Evolutionary conservation across 495 filamentous ascomycete species (phyloP).

Genomic region (Saxophila tyrrhenica): DNA sequence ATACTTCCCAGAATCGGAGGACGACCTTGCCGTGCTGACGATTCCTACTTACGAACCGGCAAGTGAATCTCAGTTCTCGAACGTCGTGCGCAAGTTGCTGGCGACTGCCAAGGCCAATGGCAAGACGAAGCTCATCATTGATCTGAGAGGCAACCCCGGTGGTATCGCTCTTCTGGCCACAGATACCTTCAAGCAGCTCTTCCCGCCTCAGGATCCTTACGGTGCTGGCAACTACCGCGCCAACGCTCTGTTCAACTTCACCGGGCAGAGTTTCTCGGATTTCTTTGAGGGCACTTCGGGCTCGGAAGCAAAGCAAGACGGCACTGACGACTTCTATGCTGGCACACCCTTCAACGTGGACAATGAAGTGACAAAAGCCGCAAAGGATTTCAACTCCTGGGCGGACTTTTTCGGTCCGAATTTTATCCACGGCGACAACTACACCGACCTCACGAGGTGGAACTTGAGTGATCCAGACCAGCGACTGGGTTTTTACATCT

Average conservation of each 20-base stretch:
- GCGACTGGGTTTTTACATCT: constrained; percentile 5
- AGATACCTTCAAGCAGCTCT: constrained; percentile 39
- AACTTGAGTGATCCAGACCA: constrained; percentile 4
- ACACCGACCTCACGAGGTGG: constrained; percentile 32
- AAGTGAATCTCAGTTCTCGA: constrained; percentile 29
- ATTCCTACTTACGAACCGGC: constrained; percentile 36
- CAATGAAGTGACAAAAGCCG: not conserved
- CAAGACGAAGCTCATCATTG: constrained; percentile 39
- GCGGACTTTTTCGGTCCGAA: constrained; percentile 41
- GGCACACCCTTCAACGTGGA: constrained; percentile 6
- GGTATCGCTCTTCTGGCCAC: constrained; percentile 34
- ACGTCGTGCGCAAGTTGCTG: constrained; percentile 31
- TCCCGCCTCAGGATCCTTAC: constrained; percentile 28
- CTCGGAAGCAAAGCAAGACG: not conserved
- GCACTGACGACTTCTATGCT: not conserved
- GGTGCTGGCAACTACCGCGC: constrained; percentile 35
- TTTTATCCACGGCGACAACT: constrained; percentile 32
- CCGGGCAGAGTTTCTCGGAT: constrained; percentile 32
- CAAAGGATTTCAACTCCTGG: constrained; percentile 32
- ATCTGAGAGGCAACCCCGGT: constrained; percentile 43
- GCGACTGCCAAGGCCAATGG: constrained; percentile 26
- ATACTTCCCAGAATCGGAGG: constrained; percentile 6
- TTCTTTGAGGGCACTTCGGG: constrained; percentile 2
- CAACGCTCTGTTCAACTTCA: constrained; percentile 31
- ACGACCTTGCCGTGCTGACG: constrained; percentile 34